Percentiles rank a stretch among this genome's conserved stretches.
Evolutionary conservation across 2,329 filamentous ascomycete genomes (phyloP).

Genomic region (Cladophialophora chaetospira): DNA sequence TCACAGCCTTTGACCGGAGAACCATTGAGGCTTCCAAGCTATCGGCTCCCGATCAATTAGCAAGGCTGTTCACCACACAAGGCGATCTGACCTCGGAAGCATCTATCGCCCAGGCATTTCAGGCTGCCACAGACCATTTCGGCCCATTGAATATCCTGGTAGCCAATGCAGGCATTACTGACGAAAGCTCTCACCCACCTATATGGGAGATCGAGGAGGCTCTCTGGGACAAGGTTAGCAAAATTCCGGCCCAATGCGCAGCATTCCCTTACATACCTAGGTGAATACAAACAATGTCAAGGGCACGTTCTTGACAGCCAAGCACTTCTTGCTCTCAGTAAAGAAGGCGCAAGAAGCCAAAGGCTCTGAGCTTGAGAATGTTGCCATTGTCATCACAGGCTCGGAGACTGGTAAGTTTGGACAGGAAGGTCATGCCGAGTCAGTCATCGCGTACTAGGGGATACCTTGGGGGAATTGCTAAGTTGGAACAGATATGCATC

Average conservation of each 20-base stretch:
- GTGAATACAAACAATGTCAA: constrained; percentile 53
- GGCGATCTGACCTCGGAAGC: constrained; percentile 54
- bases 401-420: constrained; percentile 56
- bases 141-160: constrained; percentile 56
- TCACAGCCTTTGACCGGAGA: constrained; percentile 55
- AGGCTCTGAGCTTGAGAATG: constrained; percentile 49
- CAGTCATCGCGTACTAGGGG: neutral
- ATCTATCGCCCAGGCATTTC: constrained; percentile 45
- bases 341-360: constrained; percentile 43
- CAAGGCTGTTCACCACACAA: constrained; percentile 44
- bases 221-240: constrained; percentile 52
- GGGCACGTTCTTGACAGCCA: constrained; percentile 58
- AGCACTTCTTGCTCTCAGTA: constrained; percentile 54
- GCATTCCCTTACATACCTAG: neutral
- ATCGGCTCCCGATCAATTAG: constrained; percentile 35
- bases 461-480: neutral
- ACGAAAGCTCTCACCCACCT: constrained; percentile 50
- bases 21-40: constrained; percentile 38
- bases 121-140: constrained; percentile 40
- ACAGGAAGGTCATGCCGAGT: constrained; percentile 52
- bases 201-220: constrained; percentile 57
- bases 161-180: constrained; percentile 56
- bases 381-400: constrained; percentile 57
- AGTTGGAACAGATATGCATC: constrained; percentile 44
- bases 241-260: constrained; percentile 38